A percentile compares a stretch with the other conserved stretches of the same genome.
These are phyloP conservation scores for Dichotomopilus funicola DNA, from an alignment of 2,329 filamentous ascomycete species.

Conservation along the genomic window DNA sequence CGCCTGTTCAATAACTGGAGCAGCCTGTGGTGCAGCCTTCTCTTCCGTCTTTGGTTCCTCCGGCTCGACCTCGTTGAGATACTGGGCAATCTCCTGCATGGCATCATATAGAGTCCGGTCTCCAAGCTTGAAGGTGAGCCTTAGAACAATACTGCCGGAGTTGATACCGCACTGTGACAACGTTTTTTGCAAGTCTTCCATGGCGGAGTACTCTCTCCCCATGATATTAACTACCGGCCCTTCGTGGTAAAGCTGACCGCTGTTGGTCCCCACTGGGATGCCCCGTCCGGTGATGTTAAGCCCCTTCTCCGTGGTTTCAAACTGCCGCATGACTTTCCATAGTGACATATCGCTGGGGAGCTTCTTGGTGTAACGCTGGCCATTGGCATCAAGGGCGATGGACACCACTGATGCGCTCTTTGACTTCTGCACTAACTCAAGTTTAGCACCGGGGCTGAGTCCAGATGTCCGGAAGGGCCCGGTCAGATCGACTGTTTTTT, in stretches of 20 bases:
- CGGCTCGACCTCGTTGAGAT: conserved; percentile 53
- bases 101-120: conserved; percentile 77
- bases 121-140: conserved; percentile 69
- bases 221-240: conserved; percentile 78
- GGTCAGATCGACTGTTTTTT: conserved; percentile 80
- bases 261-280: conserved; percentile 55
- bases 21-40: conserved; percentile 10
- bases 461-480: conserved; percentile 77
- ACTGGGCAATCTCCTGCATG: conserved; percentile 71
- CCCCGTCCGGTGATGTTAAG: conserved; percentile 82
- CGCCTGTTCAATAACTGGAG: conserved; percentile 13
- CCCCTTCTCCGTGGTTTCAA: conserved; percentile 62
- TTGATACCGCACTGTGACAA: conserved; percentile 82
- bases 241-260: conserved; percentile 80
- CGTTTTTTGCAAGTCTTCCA: conserved; percentile 82
- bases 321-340: conserved; percentile 85
- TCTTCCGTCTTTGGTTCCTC: conserved; percentile 14
- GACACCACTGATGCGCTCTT: conserved; percentile 80
- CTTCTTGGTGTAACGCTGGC: conserved; percentile 67
- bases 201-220: conserved; percentile 68
- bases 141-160: conserved; percentile 71
- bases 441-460: conserved; percentile 76
- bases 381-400: conserved; percentile 77
- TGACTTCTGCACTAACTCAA: conserved; percentile 84
- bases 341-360: conserved; percentile 82